phyloP scores from a whole-genome alignment of 2,329 filamentous ascomycete genomes.

The Fusarium oligoseptatum region DNA sequence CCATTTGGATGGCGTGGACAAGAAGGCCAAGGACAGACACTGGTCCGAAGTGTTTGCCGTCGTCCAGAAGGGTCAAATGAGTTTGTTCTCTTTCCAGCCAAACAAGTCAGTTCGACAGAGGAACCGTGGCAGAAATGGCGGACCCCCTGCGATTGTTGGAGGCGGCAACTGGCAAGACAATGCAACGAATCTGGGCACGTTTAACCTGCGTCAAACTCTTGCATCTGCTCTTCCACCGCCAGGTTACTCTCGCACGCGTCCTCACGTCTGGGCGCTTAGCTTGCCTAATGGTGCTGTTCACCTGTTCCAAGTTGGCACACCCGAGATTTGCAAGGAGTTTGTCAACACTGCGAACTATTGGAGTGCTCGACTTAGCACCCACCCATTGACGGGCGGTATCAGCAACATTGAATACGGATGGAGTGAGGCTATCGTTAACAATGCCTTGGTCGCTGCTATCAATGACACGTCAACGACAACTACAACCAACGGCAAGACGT shows the following conservation, averaged over 20 bases:
- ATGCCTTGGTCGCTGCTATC: slow-evolving; percentile 65
- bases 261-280: slow-evolving; percentile 94
- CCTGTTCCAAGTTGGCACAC: slow-evolving; percentile 96
- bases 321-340: slow-evolving; percentile 95
- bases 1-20: slow-evolving; percentile 90
- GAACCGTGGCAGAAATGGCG: slow-evolving; percentile 65
- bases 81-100: slow-evolving; percentile 92
- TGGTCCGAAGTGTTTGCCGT: slow-evolving; percentile 98
- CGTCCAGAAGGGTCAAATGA: slow-evolving; percentile 93
- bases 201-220: slow-evolving; percentile 90
- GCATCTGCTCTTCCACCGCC: slow-evolving; percentile 90
- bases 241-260: slow-evolving; percentile 90
- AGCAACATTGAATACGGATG: slow-evolving; percentile 98
- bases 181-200: slow-evolving; percentile 88
- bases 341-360: slow-evolving; percentile 97
- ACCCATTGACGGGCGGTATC: slow-evolving; percentile 91
- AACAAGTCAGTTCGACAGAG: slow-evolving; percentile 82
- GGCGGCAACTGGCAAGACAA: slow-evolving; percentile 99
- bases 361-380: slow-evolving; percentile 93
- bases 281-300: slow-evolving; percentile 94
- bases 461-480: slow-evolving; percentile 59
- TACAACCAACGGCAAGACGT: slow-evolving; percentile 51
- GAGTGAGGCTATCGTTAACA: slow-evolving; percentile 85
- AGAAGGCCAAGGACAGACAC: slow-evolving; percentile 91
- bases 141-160: slow-evolving; percentile 77